Base-by-base conservation (phyloP, 805 yeast species). In the Schwanniomyces yamadae region DNA sequence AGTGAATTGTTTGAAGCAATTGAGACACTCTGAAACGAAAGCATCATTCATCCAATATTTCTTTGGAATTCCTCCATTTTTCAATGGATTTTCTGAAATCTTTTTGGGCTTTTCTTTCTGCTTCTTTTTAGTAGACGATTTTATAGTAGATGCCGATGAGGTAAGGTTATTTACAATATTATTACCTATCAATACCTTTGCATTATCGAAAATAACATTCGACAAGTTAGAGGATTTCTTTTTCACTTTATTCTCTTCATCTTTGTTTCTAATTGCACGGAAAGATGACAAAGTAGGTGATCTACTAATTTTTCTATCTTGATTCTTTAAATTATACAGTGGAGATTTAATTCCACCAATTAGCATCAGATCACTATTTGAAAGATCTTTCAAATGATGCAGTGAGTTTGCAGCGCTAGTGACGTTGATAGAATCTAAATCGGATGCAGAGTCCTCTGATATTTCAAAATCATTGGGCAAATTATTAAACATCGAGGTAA, bases 41-140 rank as follows among this genome's bases (percentile, higher is more conserved):
- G 91, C 85, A 63, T 91, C 97, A 50, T 90, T 88, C 87, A 91
- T 82, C 99, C 99, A 91, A 56, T 88, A 91, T 53, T 88, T 91
- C 40, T 77, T 75, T 2, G 84, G 80, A 4, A 82, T 69, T 1
- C 83, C 80, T 25, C 75, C 75, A 27, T 53, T 59, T 40, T 69
- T 69, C 37, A 69, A 56, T 1, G 75, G 75, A 34, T 69, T 69
- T 30, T 66, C 64, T 2, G 66, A 61, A 5, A 57, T 42, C 21
- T 52, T 47, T 28, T 54, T 56, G 2, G 60, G 61, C 34, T 52
- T 55, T 41, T 49, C 60, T 39, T 49, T 57, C 45, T 48, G 56
- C 39, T 46, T 50, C 25, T 45, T 54, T 19, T 28, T 28, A 23
- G 28, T 29, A 4, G 39, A 37, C 4, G 50, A 42, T 4, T 49